A percentile compares a stretch with the other conserved stretches of the same genome.
Conservation (phyloP, 306 rosid genomes). For the Dalbergia cochinchinensis region DNA sequence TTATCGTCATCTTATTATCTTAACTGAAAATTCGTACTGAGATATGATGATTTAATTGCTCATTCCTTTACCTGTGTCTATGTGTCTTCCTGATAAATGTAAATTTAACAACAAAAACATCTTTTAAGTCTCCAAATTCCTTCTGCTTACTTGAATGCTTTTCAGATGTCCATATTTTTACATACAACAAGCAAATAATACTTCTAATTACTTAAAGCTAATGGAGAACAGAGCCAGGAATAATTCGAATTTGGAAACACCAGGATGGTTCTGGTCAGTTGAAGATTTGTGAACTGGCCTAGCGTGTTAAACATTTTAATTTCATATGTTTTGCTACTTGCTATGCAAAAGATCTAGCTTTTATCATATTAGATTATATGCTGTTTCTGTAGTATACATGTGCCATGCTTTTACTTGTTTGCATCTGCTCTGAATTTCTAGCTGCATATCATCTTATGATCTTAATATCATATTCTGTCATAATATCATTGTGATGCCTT, state of each 20-base stretch:
- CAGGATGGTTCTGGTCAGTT: not conserved
- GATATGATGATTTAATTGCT: not conserved
- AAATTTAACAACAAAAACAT: not conserved
- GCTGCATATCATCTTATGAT: constrained; percentile 12
- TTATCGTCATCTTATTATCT: not conserved
- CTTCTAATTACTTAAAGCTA: not conserved
- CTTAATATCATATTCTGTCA: constrained; percentile 1
- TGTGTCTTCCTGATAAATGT: not conserved
- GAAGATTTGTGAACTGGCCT: constrained; percentile 2
- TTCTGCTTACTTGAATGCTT: not conserved
- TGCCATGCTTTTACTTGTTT: constrained; percentile 11
- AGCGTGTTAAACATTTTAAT: not conserved
- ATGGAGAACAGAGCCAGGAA: constrained; percentile 15
- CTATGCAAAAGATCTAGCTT: not conserved
- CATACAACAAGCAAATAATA: constrained; percentile 6
- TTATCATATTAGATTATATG: not conserved
- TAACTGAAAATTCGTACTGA: not conserved
- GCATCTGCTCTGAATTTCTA: not conserved
- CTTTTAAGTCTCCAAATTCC: constrained; percentile 19
- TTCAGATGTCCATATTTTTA: constrained; percentile 23
- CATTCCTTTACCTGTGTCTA: not conserved
- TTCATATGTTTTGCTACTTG: not conserved
- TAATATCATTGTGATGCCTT: constrained; percentile 11
- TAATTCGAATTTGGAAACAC: constrained; percentile 24
- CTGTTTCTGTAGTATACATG: not conserved